Evolutionary conservation across 768 basidiomycete genomes (phyloP).

Genomic region (Amanita molliuscula): DNA sequence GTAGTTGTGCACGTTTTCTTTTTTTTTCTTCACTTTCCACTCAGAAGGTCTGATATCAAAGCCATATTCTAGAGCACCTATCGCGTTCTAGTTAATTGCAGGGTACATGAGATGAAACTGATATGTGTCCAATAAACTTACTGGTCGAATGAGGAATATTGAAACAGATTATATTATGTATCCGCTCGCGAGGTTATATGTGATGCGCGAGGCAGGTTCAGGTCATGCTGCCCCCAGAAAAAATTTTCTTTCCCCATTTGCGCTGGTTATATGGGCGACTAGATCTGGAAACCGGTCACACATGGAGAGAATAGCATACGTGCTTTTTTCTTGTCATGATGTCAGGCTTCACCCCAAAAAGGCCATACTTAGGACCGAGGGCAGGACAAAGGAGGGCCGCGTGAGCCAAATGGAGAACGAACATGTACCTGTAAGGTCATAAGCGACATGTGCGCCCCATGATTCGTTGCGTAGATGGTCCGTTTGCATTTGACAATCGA

Average conservation of each 20-base stretch:
- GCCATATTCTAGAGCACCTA: background rate
- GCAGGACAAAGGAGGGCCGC: background rate
- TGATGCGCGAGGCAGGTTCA: background rate
- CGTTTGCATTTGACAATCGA: background rate
- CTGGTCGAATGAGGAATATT: background rate
- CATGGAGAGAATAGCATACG: background rate
- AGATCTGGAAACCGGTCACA: background rate
- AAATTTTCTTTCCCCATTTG: background rate
- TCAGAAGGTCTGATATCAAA: background rate
- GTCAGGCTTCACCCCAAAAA: background rate
- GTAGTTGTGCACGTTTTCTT: constrained; percentile 12
- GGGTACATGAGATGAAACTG: constrained; percentile 1
- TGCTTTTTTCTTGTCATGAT: background rate
- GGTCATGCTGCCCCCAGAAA: background rate
- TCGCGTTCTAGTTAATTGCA: background rate
- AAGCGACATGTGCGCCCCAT: too few relatives aligned
- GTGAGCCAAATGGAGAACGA: background rate
- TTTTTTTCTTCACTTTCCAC: background rate
- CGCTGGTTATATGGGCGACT: background rate
- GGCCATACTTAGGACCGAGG: background rate
- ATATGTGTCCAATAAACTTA: background rate
- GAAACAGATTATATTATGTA: background rate
- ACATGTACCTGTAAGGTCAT: background rate
- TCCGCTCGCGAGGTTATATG: background rate
- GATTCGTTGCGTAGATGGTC: background rate